These are phyloP conservation scores for Trichophyton schoenleinii DNA, from an alignment of 2,329 filamentous ascomycete species.

Conservation along the genomic window DNA sequence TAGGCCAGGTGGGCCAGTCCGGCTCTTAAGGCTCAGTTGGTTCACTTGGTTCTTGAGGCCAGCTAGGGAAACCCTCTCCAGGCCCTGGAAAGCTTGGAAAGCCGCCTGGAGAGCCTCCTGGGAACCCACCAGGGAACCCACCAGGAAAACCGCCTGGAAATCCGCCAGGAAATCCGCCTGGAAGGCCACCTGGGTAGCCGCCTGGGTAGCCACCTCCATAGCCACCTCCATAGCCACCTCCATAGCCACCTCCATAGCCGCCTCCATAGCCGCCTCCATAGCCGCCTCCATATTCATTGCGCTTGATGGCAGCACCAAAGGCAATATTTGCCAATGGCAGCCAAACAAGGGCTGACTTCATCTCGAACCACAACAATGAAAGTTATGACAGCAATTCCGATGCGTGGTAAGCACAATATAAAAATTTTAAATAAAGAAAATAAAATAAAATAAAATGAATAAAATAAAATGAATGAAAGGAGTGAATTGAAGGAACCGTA, in stretches of 20 bases:
- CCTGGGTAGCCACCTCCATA: neutral
- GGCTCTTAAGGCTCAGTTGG: neutral
- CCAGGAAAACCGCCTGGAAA: too few relatives aligned
- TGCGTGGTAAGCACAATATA: neutral
- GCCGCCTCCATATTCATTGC: neutral
- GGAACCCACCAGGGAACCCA: neutral
- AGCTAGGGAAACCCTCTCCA: neutral
- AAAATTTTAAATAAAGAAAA: neutral
- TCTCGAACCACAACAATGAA: conserved; percentile 9
- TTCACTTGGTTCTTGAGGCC: neutral
- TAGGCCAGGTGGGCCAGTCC: neutral
- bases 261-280: neutral
- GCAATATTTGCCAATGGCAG: conserved; percentile 17
- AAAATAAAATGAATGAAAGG: conserved; percentile 5
- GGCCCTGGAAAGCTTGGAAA: neutral
- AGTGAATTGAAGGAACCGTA: conserved; percentile 32
- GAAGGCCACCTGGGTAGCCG: neutral
- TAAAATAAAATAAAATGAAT: neutral
- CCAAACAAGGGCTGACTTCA: conserved; percentile 17
- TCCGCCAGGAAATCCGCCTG: neutral
- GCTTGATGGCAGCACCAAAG: conserved; percentile 14
- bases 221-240: neutral
- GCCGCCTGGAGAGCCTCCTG: neutral
- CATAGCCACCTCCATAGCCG: neutral
- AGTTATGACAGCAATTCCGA: neutral